These are phyloP conservation scores for Oropetium thomaeum DNA, from an alignment of 176 grass and related monocot genomes.

Conservation along the genomic window DNA sequence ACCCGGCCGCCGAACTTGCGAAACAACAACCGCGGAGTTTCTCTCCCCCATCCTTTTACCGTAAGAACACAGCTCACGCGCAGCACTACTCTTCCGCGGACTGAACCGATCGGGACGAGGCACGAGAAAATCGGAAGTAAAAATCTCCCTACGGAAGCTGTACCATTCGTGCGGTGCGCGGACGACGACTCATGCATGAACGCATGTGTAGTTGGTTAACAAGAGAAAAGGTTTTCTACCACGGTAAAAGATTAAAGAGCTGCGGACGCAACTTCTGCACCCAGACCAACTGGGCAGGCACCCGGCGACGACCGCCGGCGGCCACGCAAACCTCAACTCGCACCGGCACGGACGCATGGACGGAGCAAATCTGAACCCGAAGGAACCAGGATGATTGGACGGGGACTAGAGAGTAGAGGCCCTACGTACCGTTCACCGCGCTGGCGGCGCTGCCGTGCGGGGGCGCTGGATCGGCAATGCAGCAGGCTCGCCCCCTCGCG, in stretches of 20 bases:
- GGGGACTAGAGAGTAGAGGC: neutral
- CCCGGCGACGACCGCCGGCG: neutral
- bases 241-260: no score
- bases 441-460: neutral
- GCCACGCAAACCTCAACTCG: neutral
- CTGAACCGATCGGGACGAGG: neutral
- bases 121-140: neutral
- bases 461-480: constrained; percentile 27
- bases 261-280: no score
- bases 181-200: neutral
- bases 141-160: neutral
- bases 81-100: neutral
- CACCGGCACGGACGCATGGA: neutral
- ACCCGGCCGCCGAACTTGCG: neutral
- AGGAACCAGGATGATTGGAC: neutral
- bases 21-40: neutral
- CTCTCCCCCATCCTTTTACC: neutral
- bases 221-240: neutral
- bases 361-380: neutral
- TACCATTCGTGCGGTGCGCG: neutral
- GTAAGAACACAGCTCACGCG: neutral
- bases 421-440: constrained; percentile 26
- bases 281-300: no score
- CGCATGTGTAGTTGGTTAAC: no score
- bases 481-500: neutral